Percentiles rank a stretch among this genome's conserved stretches.
phyloP scores from a whole-genome alignment of 2,329 filamentous ascomycete species.

The Alternaria sp. region DNA sequence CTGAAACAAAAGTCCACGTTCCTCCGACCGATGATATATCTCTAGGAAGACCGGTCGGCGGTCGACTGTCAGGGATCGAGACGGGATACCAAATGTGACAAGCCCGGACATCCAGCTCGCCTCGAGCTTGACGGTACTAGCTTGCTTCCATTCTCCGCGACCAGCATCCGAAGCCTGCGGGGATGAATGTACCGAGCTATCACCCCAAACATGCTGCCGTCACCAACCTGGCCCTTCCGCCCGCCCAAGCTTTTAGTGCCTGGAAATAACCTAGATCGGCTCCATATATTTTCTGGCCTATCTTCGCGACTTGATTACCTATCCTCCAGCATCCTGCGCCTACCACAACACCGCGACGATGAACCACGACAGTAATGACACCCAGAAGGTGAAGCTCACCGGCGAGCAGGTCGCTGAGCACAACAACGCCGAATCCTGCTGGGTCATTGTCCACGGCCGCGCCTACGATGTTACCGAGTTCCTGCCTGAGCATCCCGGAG shows the following conservation, averaged over 20 bases:
- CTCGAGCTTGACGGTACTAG: background rate
- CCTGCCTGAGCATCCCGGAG: slow-evolving; percentile 69
- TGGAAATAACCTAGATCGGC: slow-evolving; percentile 28
- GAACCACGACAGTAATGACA: slow-evolving; percentile 56
- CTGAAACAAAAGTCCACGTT: background rate
- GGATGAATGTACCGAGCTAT: slow-evolving; percentile 44
- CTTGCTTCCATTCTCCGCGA: slow-evolving; percentile 9
- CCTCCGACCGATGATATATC: background rate
- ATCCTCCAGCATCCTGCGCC: slow-evolving; percentile 1
- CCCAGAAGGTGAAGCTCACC: slow-evolving; percentile 55
- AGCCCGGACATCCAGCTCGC: slow-evolving; percentile 2
- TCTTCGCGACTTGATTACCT: slow-evolving; percentile 11
- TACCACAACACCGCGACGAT: slow-evolving; percentile 43
- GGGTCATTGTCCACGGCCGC: slow-evolving; percentile 73
- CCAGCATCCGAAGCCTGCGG: slow-evolving; percentile 32
- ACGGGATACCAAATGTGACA: slow-evolving; percentile 7
- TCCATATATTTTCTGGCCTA: slow-evolving; percentile 17
- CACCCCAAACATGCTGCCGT: slow-evolving; percentile 34
- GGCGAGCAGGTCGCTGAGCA: slow-evolving; percentile 71
- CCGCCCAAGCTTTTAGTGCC: slow-evolving; percentile 26
- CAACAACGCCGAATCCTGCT: slow-evolving; percentile 79
- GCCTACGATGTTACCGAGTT: slow-evolving; percentile 76
- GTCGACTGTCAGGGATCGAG: background rate
- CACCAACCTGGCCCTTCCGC: slow-evolving; percentile 43
- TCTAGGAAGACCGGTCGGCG: background rate